These are phyloP conservation scores for Coemansia sp. DNA, from an alignment of 192 early-diverging fungal genomes.

Conservation along the genomic window DNA sequence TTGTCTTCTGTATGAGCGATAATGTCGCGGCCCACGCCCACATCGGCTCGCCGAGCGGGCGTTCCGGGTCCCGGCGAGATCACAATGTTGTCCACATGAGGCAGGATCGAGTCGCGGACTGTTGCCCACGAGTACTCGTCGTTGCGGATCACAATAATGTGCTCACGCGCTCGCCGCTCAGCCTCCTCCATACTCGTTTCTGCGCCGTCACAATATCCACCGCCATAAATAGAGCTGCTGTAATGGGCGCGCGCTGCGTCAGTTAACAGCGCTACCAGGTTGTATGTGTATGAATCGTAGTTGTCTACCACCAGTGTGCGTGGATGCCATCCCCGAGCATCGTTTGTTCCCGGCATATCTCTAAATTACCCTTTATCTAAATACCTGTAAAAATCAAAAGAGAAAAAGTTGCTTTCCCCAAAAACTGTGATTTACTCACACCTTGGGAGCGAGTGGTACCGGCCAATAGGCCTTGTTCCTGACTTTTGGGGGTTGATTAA, in stretches of 20 bases:
- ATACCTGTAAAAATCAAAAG: background rate
- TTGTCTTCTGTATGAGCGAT: background rate
- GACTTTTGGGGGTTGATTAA: too few relatives aligned
- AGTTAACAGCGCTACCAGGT: slow-evolving; percentile 72
- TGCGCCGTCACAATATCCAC: too few relatives aligned
- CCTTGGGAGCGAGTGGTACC: background rate
- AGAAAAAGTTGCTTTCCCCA: background rate
- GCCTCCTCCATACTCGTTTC: background rate
- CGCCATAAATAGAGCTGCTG: too few relatives aligned
- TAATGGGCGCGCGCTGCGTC: background rate
- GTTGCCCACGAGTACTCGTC: slow-evolving; percentile 84
- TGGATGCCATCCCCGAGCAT: slow-evolving; percentile 13
- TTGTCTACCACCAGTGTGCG: slow-evolving; percentile 87
- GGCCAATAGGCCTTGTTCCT: background rate
- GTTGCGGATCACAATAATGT: slow-evolving; percentile 86
- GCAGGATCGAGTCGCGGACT: slow-evolving; percentile 61
- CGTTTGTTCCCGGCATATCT: too few relatives aligned
- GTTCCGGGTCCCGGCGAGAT: slow-evolving; percentile 94
- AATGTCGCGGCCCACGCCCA: slow-evolving; percentile 38
- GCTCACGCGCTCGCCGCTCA: slow-evolving; percentile 5
- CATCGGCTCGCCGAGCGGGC: slow-evolving; percentile 62
- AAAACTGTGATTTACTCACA: background rate
- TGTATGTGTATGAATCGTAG: slow-evolving; percentile 98
- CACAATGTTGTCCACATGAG: slow-evolving; percentile 82
- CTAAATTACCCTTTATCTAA: background rate